Evolutionary conservation across 1,284 basidiomycete species (phyloP), one percentile per base, ranked within the genome.

Genomic region (Lentinula novae-zelandiae): DNA sequence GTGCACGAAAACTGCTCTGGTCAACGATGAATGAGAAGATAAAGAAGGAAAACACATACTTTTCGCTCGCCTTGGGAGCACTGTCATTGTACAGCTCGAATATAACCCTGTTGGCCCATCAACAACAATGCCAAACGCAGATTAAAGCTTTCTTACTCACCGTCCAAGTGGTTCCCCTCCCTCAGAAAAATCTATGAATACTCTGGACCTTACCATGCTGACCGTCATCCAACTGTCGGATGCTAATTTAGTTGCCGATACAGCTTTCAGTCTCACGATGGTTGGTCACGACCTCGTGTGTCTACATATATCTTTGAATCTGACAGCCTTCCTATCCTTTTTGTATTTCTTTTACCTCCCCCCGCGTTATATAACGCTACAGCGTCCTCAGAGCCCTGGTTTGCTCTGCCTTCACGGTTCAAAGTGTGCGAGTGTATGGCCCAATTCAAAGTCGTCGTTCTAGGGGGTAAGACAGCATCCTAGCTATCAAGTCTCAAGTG

Each of bases 61-160:
- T 94, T 76, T 93, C 92, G 53, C 79, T 81, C 2, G 92, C 91
- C 71, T 89, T 90, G 7, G 95, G 95, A 3, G 85, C 87, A 4
- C 78, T 78, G 70, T 90, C 88, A 63, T 76, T 82, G 77, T 83
- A 95, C 9, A 96, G 79, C 72, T 96, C 94, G 64, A 95, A 91
- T 65, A 95, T 81, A 62, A 92, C 79, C 65, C 87, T 89, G 68
- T 12, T 57, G 50, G 17, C 17, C 33, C 56, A 12, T 31, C 15
- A 53, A 27, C 63, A 15, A 58, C 17, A 34, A 42, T 58, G 46
- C 57, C 33, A 56, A 31, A 27, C 39, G 62, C 5, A 53, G 39
- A 7, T 52, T 9, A 49, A 67, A 64, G 17, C 12, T n/a, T n/a
- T 12, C 15, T 50, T 50, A 67, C 76, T 38, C 60, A 86, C 86